These are phyloP conservation scores for Volvox africanus DNA, from an alignment of 139 green algal species.

Conservation along the genomic window DNA sequence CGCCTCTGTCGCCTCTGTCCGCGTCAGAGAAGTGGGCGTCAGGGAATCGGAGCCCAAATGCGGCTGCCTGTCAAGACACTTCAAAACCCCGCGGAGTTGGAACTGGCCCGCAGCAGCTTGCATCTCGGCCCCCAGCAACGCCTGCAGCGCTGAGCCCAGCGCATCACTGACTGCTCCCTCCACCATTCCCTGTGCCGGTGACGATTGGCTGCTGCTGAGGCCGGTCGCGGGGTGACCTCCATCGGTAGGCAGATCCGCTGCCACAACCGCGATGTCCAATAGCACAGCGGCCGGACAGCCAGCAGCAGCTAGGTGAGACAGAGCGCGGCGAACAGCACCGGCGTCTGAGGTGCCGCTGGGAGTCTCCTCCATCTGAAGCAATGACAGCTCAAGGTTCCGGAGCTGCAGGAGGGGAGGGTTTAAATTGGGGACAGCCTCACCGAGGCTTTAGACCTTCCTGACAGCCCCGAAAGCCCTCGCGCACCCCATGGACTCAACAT, in stretches of 20 bases:
- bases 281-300: background rate
- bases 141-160: background rate
- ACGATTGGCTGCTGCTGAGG: background rate
- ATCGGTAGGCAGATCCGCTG: background rate
- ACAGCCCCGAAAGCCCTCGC: too few relatives aligned
- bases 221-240: background rate
- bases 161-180: background rate
- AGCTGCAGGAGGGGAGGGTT: background rate
- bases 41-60: background rate
- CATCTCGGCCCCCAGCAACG: background rate
- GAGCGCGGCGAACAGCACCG: background rate
- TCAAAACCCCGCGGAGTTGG: background rate
- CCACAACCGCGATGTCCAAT: background rate
- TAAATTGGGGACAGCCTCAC: too few relatives aligned
- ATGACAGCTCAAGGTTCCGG: background rate
- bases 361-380: background rate
- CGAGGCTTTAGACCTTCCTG: too few relatives aligned
- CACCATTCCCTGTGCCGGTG: background rate
- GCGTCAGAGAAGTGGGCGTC: background rate
- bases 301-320: background rate
- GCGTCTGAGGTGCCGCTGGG: background rate
- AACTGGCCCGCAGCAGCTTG: too few relatives aligned
- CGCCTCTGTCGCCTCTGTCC: background rate
- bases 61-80: conserved; percentile 6
- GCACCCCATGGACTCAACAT: too few relatives aligned